Base-by-base conservation (phyloP, 164 flowering plant species). In the Buxus sempervirens region DNA sequence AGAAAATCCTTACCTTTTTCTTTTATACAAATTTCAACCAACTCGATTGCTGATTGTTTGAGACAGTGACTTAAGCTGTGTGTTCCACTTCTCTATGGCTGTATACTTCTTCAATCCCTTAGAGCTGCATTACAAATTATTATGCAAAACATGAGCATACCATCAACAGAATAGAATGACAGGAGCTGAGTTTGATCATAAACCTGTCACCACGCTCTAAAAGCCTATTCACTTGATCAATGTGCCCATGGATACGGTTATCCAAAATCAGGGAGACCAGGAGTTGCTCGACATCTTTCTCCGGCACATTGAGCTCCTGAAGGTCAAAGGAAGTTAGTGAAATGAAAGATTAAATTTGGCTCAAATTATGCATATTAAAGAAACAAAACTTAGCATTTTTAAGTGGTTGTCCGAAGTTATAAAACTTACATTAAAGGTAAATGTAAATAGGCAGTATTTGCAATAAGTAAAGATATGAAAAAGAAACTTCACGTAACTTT, bases 241-340 rank as follows among this genome's bases (percentile, higher is more conserved):
- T 90, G 67, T 92, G 94, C 38, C 96, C 97, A 54, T 88, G 84
- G 36, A 90, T 77, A 42, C 96, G 84, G 64, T 88, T 92, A 78
- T 93, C 99, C 85, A 96, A 76, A 26, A 96, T 93, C 26, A 96
- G 84, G 12, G 98, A 96, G 60, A 96, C 98, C 71, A 96, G 77
- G 69, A 96, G 77, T 74, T 87, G 86, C 77, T 92, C 97, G 6
- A 95, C 99, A 74, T 95, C 99, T 66, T 80, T 82, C 76, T 92
- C 99, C 14, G 99, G 96, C 79, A 95, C 99, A 72, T 95, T 95
- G 55, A 95, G 96, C 78, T 92, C 99, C 98, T 92, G 82, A 16
- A 79, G 25, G 15, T 18, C 20, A 67, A 67, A 64, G 36, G 10
- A 51, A 65, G 20, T 58, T 15, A 63, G 71, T 28, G 54, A 71